phyloP scores from a whole-genome alignment of 75 land plant species.

The Gnetum montanum region DNA sequence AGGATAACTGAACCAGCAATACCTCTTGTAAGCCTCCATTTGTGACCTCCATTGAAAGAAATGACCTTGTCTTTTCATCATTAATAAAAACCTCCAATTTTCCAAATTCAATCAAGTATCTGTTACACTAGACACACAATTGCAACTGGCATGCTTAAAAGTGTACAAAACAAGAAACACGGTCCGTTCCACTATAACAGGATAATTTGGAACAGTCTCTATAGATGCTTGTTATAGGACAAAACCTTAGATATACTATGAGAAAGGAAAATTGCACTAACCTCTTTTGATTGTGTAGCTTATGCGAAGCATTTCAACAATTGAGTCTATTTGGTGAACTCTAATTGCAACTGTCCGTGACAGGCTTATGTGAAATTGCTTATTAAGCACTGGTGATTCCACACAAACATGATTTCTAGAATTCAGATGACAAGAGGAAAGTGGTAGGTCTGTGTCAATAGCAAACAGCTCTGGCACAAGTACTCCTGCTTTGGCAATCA shows the following conservation, averaged over 20 bases:
- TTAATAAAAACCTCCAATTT: constrained; percentile 89
- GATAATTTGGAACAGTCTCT: no score
- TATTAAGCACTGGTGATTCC: constrained; percentile 30
- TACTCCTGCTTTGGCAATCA: constrained; percentile 29
- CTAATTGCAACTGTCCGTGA: constrained; percentile 83
- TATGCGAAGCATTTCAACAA: constrained; percentile 84
- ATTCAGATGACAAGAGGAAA: constrained; percentile 9
- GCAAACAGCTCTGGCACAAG: constrained; percentile 44
- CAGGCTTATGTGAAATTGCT: constrained; percentile 84
- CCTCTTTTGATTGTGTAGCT: constrained; percentile 60
- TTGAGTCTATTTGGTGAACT: constrained; percentile 80
- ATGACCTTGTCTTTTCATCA: constrained; percentile 79
- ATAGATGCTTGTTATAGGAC: no score
- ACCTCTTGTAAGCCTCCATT: constrained; percentile 68
- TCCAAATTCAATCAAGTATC: constrained; percentile 77
- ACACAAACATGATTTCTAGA: constrained; percentile 28
- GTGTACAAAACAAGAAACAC: no score
- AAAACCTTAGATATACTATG: no score
- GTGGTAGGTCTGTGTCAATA: constrained; percentile 49
- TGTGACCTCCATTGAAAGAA: constrained; percentile 72
- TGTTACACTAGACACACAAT: constrained; percentile 10
- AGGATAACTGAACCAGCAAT: no score
- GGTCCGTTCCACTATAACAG: no score
- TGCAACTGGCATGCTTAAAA: not conserved
- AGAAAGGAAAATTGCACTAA: not conserved